phyloP scores from a whole-genome alignment of 2,329 filamentous ascomycete species.

The Aspergillus persii region DNA sequence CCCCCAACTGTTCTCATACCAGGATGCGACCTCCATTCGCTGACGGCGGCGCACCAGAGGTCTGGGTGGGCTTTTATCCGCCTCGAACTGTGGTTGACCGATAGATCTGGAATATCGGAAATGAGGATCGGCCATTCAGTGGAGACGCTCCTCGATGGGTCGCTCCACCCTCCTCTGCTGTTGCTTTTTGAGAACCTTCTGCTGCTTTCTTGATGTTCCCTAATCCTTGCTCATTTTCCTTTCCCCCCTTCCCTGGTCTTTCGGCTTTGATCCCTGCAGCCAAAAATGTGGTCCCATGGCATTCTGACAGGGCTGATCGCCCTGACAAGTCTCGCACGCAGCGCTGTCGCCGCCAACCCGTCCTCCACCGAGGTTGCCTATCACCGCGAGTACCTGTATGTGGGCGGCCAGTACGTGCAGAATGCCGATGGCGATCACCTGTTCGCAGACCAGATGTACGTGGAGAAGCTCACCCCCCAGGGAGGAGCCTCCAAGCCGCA shows the following conservation, averaged over 20 bases:
- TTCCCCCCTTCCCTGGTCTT: neutral
- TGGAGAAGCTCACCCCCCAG: conserved; percentile 31
- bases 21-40: neutral
- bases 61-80: neutral
- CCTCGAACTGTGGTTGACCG: neutral
- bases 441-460: conserved; percentile 33
- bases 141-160: neutral
- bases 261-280: neutral
- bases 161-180: neutral
- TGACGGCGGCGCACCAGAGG: neutral
- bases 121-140: neutral
- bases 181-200: neutral
- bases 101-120: neutral
- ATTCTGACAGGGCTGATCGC: neutral
- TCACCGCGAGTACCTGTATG: conserved; percentile 3
- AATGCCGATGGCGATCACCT: conserved; percentile 2
- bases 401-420: conserved; percentile 3
- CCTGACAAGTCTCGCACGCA: neutral
- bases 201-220: neutral
- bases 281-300: neutral
- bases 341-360: neutral
- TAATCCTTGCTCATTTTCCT: neutral
- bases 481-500: conserved; percentile 18
- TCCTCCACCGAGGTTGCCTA: neutral
- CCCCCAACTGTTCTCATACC: neutral